Conservation (phyloP, 805 yeast genomes). For the Starmerella stigmatis region DNA sequence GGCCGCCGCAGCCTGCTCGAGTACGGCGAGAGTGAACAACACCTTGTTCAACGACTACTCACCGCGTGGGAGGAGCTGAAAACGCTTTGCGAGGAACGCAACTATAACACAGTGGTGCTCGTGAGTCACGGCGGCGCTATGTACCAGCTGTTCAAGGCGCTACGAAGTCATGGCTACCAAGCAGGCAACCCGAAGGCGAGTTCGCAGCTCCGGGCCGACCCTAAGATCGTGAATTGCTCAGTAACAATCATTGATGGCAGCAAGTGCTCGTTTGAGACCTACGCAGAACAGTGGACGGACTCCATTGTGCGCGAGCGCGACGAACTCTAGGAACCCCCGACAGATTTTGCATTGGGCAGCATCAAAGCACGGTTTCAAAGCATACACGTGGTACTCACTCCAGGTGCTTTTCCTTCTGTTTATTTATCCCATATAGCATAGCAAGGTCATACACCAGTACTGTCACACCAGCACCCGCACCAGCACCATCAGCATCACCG, state of each 20-base stretch:
- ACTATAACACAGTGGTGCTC: slow-evolving; percentile 12
- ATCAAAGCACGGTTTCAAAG: too few species aligned
- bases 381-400: too few species aligned
- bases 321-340: neutral
- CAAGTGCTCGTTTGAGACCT: slow-evolving; percentile 6
- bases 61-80: slow-evolving; percentile 12
- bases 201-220: neutral
- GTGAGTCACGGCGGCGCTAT: slow-evolving; percentile 26
- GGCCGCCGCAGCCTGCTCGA: slow-evolving; percentile 9
- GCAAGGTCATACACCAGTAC: too few species aligned
- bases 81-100: neutral
- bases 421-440: too few species aligned
- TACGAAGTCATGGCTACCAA: neutral
- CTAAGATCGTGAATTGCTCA: slow-evolving; percentile 21
- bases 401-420: too few species aligned
- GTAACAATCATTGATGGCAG: slow-evolving; percentile 19
- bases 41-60: slow-evolving; percentile 13
- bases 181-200: neutral
- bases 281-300: slow-evolving; percentile 16
- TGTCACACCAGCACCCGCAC: too few species aligned
- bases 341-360: too few species aligned
- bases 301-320: slow-evolving; percentile 15
- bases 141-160: slow-evolving; percentile 13
- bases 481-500: too few species aligned
- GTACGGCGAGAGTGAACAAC: slow-evolving; percentile 20